A percentile compares a stretch with the other conserved stretches of the same genome.
Evolutionary conservation across 148 eudicot genomes (phyloP).

Genomic region (Rhododendron henanense): DNA sequence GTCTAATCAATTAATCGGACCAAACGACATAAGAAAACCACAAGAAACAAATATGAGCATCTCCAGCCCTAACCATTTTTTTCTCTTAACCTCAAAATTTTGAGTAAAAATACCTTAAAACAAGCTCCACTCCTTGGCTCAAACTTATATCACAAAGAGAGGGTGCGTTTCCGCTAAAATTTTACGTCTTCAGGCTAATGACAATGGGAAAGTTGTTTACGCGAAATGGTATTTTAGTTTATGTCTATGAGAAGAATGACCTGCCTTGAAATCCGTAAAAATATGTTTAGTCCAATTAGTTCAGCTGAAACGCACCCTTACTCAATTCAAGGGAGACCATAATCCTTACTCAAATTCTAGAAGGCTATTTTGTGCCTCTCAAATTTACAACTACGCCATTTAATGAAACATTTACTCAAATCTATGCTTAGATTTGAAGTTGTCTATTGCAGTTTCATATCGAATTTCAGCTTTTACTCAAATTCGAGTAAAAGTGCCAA

Average conservation of each 20-base stretch:
- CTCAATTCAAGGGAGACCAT: neutral
- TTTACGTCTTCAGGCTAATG: too few relatives aligned
- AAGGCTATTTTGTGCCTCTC: neutral
- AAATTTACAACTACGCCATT: neutral
- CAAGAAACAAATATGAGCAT: neutral
- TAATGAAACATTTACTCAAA: neutral
- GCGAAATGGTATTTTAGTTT: too few relatives aligned
- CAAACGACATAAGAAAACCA: neutral
- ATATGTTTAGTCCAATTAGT: neutral
- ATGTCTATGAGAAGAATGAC: neutral
- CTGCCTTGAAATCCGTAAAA: neutral
- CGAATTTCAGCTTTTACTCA: neutral
- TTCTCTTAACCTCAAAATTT: neutral
- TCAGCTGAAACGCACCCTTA: neutral
- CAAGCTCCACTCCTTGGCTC: too few relatives aligned
- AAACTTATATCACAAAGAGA: neutral
- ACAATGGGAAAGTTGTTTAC: too few relatives aligned
- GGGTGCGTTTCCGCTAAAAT: too few relatives aligned
- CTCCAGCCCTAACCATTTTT: neutral
- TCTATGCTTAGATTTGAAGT: neutral
- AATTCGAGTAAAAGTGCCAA: neutral
- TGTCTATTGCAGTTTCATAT: neutral
- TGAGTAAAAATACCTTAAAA: neutral
- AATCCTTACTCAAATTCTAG: neutral
- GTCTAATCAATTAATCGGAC: neutral